Base-by-base conservation (phyloP, 306 rosid genomes). In the Begonia fuchsioides region DNA sequence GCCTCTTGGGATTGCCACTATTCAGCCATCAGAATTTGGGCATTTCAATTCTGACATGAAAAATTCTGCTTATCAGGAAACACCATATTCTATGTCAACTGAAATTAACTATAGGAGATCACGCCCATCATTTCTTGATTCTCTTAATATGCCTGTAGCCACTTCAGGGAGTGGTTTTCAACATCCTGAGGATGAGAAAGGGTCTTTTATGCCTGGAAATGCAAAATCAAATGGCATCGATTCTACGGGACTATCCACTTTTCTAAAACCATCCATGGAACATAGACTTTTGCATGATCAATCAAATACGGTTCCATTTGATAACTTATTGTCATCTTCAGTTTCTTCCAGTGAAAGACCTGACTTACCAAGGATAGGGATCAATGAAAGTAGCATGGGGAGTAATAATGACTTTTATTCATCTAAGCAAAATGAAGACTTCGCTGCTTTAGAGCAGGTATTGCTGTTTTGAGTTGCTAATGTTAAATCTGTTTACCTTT, bases 371-470 rank as follows among this genome's bases (percentile, higher is more conserved):
- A 72, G 56, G 62, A 50, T 13, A 16, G 56, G 56, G 63, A 61
- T 76, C 13, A 67, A 56, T 61, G 86, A 71, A 57, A 76, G 73
- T 64, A 81, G 59, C 38, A 15, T 54, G 78, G 85, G 79, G 61
- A 74, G 32, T 63, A 72, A 67, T 51, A 72, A 62, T 48, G 79
- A 73, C 10, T 78, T 71, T 55, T 71, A 60, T 66, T 65, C 73
- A 18, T 57, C 85, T 41, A 65, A 84, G 53, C 77, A 82, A 35
- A 73, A 82, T 63, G 98, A 92, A 50, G 96, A 92, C 62, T 92
- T 92, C 60, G 47, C 86, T 58, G 85, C 96, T 65, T 70, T 92
- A 68, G 98, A 92, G 65, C 98, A 85, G 98, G 98, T 92, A 62
- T 43, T 67, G 32, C n/a, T 57, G 40, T 57, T 61, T 40, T 51